Evolutionary conservation across 2,329 filamentous ascomycete species (phyloP).

Genomic region (Cladorrhinum sp.): DNA sequence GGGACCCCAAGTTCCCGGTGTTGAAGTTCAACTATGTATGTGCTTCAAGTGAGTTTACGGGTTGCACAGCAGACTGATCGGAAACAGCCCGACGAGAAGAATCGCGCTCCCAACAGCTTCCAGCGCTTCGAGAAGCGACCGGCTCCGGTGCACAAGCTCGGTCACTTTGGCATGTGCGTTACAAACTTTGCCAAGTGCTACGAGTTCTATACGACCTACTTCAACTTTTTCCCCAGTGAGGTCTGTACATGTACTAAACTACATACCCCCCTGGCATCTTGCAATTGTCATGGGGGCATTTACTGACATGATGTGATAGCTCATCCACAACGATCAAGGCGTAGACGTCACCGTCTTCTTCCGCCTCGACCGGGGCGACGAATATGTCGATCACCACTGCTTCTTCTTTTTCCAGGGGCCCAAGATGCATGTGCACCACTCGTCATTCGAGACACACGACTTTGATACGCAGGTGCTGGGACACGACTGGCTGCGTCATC

Average conservation of each 20-base stretch:
- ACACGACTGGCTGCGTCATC: slow-evolving; percentile 64
- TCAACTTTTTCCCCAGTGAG: slow-evolving; percentile 53
- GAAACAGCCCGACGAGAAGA: slow-evolving; percentile 46
- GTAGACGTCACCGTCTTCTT: slow-evolving; percentile 44
- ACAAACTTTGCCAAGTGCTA: slow-evolving; percentile 48
- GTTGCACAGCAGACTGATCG: not conserved
- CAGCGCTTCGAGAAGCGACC: slow-evolving; percentile 49
- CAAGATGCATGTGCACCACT: slow-evolving; percentile 61
- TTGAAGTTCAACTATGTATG: slow-evolving; percentile 49
- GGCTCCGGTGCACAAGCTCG: slow-evolving; percentile 47
- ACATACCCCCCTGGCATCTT: not conserved
- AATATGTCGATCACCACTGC: slow-evolving; percentile 49
- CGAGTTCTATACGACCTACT: slow-evolving; percentile 49
- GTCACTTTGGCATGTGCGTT: slow-evolving; percentile 54
- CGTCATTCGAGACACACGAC: slow-evolving; percentile 67
- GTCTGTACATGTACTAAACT: slow-evolving; percentile 28
- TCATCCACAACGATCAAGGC: slow-evolving; percentile 37
- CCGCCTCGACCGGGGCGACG: slow-evolving; percentile 42
- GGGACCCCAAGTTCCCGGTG: slow-evolving; percentile 41
- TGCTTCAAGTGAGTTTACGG: slow-evolving; percentile 31
- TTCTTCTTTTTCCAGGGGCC: slow-evolving; percentile 51
- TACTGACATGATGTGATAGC: slow-evolving; percentile 26
- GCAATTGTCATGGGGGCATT: not conserved
- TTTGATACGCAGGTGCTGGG: slow-evolving; percentile 69
- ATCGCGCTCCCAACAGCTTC: slow-evolving; percentile 46